Base-by-base conservation (phyloP, 768 basidiomycete species). In the Pisolithus microcarpus region DNA sequence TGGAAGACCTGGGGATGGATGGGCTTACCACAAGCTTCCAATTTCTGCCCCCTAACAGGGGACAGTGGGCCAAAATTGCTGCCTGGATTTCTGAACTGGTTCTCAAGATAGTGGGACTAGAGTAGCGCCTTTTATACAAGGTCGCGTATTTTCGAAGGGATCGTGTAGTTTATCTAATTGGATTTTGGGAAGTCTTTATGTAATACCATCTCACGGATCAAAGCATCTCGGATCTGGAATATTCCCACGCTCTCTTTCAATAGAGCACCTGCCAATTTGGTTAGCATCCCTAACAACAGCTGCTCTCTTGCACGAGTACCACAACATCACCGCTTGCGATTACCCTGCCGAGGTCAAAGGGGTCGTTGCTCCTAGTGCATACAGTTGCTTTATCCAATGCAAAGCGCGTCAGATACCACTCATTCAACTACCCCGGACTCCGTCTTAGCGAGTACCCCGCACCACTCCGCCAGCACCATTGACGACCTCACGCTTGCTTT, bases 401-500 rank as follows among this genome's bases (percentile, higher is more conserved):
- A 59, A 16, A 52, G 37, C 9, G 50, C 56, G 42, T 38, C 51
- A 11, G 26, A 44, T 37, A 7, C 43, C 34, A 40, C 55, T 50
- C 67, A 71, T 34, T 71, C 80, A 46, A 55, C 61, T 18, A 75
- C 78, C 4, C 80, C 78, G 38, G 74, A 74, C 59, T 77, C 81
- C 8, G 70, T 75, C n/a, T 56, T 77, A 52, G 65, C 75, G 9
- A 77, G 62, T 61, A 80, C 75, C 56, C 70, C 80, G 34, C 65
- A 79, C 64, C 70, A 75, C 60, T 75, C 77, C 18, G 75, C 76
- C 4, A 76, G 67, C 53, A 86, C 83, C 46, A 81, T 91, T 65
- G 85, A 92, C 70, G 85, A 91, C 66, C 73, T 92, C 43, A 91
- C 87, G 0, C 68, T 77, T 38, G 86, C 87, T 4, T 65, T 92